A percentile compares a stretch with the other conserved stretches of the same genome.
phyloP scores from a whole-genome alignment of 2,329 filamentous ascomycete genomes.

The Pseudogymnoascus sp. region DNA sequence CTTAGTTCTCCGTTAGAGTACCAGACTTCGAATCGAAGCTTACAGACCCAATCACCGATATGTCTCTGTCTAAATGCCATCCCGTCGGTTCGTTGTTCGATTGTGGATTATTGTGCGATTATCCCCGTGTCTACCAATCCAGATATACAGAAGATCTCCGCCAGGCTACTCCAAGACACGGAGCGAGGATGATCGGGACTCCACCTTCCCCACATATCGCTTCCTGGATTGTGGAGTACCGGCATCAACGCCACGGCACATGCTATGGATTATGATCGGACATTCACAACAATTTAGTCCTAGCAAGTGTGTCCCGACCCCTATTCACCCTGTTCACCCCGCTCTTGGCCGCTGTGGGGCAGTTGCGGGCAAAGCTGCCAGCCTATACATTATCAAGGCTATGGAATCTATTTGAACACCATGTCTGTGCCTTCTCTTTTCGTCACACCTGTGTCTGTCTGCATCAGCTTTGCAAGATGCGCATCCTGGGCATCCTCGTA shows the following conservation, averaged over 20 bases:
- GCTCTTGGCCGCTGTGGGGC: slow-evolving; percentile 6
- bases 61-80: not conserved
- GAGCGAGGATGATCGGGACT: not conserved
- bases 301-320: not conserved
- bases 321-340: slow-evolving; percentile 5
- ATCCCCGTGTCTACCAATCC: not conserved
- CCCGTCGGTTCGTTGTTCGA: not conserved
- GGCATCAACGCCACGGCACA: not conserved
- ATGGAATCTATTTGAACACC: not conserved
- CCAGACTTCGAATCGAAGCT: not conserved
- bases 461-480: slow-evolving; percentile 5
- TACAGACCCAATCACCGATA: slow-evolving; percentile 1
- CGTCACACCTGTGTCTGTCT: slow-evolving; percentile 5
- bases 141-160: not conserved
- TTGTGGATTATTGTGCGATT: slow-evolving; percentile 4
- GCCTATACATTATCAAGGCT: slow-evolving; percentile 5
- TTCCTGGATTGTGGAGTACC: not conserved
- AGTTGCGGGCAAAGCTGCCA: not conserved
- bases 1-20: not conserved
- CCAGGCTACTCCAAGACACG: not conserved
- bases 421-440: slow-evolving; percentile 5
- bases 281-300: slow-evolving; percentile 3
- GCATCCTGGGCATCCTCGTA: not conserved
- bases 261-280: slow-evolving; percentile 5
- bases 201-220: slow-evolving; percentile 6